Base-by-base conservation (phyloP, 306 rosid genomes). In the Quercus rubra region DNA sequence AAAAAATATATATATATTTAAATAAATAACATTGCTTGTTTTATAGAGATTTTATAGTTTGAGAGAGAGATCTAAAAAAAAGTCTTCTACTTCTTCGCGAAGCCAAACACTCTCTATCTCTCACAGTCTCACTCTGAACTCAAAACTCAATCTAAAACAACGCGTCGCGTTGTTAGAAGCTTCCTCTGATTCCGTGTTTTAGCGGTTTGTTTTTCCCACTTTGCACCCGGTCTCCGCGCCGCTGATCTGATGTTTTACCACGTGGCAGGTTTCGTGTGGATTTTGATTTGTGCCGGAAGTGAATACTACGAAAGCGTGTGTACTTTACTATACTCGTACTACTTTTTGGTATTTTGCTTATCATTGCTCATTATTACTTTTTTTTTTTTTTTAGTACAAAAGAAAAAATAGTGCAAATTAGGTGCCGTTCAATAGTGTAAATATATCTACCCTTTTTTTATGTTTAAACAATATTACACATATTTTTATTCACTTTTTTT, bases 101-200 rank as follows among this genome's bases (percentile, higher is more conserved):
- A 58, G 38, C 19, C 4, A 28, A 55, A 15, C 46, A 10, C 54
- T 10, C 51, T 43, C 51, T 43, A 4, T 23, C 31, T 43, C 58
- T 30, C 74, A 25, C 6, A 18, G 71, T 15, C 43, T 9, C 5
- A 58, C 46, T 41, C 46, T 8, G 3, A 41, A 41, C 46, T 41
- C 46, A 41, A 41, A 38, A 7, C 46, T 38, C 46, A 14, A 1
- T 5, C 19, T n/a, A 5, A 63, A n/a, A 5, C 63, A 8, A 41
- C 62, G 76, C 87, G 86, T 79, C 84, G 78, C 46, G 15, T 78
- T 0, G 86, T 46, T 75, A 77, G 88, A 87, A 87, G 73, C 51
- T 89, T 85, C 88, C 76, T 3, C 2, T 4, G 25, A 73, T 84
- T 30, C 27, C 57, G 73, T 55, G 78, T 79, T 33, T 55, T 55